Percentiles rank a stretch among this genome's conserved stretches.
These are phyloP conservation scores for Pseudogymnoascus sp. DNA, from an alignment of 2,329 filamentous ascomycete genomes.

Conservation along the genomic window DNA sequence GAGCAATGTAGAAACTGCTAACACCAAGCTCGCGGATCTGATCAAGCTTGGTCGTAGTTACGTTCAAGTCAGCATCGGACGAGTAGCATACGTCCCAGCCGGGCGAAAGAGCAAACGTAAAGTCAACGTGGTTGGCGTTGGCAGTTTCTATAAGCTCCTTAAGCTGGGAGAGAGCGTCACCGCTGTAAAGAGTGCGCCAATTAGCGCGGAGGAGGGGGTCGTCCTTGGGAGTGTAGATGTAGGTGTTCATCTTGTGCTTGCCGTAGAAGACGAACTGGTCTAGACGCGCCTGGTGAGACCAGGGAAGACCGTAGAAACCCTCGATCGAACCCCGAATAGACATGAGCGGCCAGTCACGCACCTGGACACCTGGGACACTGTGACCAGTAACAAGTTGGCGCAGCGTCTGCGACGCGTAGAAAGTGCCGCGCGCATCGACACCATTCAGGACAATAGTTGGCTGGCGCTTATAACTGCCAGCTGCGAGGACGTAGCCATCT, in stretches of 20 bases:
- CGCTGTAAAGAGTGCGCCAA: background rate
- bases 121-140: conserved; percentile 20
- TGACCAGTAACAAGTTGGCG: background rate
- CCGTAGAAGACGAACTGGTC: conserved; percentile 22
- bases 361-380: conserved; percentile 11
- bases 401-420: conserved; percentile 18
- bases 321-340: conserved; percentile 22
- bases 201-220: conserved; percentile 17
- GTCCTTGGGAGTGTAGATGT: conserved; percentile 23
- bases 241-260: conserved; percentile 23
- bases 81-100: conserved; percentile 19
- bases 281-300: conserved; percentile 22
- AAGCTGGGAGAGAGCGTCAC: conserved; percentile 15
- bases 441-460: conserved; percentile 20
- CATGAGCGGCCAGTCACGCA: conserved; percentile 24
- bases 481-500: conserved; percentile 20
- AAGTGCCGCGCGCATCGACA: conserved; percentile 18
- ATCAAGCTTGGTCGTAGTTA: conserved; percentile 19
- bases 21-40: conserved; percentile 19
- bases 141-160: conserved; percentile 18
- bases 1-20: conserved; percentile 19
- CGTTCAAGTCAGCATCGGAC: conserved; percentile 19
- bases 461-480: conserved; percentile 14
- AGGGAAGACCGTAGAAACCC: conserved; percentile 22
- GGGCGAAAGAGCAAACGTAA: conserved; percentile 20